phyloP scores from a whole-genome alignment of 2,329 filamentous ascomycete species.

The Penicillium sp. region DNA sequence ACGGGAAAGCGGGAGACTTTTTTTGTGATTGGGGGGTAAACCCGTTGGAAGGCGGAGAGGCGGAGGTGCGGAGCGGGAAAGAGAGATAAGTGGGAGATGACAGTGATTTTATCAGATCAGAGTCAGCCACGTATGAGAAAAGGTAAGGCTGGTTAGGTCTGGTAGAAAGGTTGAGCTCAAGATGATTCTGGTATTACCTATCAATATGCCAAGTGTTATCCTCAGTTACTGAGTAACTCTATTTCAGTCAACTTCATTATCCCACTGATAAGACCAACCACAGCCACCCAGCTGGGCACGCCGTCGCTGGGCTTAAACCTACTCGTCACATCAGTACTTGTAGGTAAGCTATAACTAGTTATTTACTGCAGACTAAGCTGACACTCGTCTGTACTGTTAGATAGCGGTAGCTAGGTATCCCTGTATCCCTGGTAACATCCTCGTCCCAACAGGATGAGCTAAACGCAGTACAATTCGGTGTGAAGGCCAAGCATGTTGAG shows the following conservation, averaged over 20 bases:
- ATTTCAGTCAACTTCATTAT: constrained; percentile 18
- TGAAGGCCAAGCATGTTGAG: constrained; percentile 13
- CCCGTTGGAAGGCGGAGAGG: constrained; percentile 12
- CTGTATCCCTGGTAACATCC: neutral
- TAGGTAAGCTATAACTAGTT: neutral
- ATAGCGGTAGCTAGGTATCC: neutral
- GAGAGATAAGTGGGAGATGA: constrained; percentile 7
- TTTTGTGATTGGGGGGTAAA: constrained; percentile 14
- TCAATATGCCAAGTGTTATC: neutral
- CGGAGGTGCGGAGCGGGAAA: constrained; percentile 11
- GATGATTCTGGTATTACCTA: neutral
- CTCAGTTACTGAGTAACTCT: neutral
- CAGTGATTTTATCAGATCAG: constrained; percentile 12
- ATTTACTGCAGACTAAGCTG: neutral
- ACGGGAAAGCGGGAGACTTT: constrained; percentile 7
- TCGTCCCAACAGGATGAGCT: constrained; percentile 13
- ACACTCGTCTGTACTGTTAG: neutral
- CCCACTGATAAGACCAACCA: constrained; percentile 31
- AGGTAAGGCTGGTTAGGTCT: constrained; percentile 4
- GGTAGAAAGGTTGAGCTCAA: no score
- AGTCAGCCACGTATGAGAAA: constrained; percentile 9
- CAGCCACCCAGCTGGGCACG: constrained; percentile 26
- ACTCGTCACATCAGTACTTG: neutral
- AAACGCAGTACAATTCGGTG: constrained; percentile 13
- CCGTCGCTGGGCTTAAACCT: neutral